Percentiles rank a stretch among this genome's conserved stretches.
These are phyloP conservation scores for Colletotrichum sp. DNA, from an alignment of 2,329 filamentous ascomycete genomes.

Conservation along the genomic window DNA sequence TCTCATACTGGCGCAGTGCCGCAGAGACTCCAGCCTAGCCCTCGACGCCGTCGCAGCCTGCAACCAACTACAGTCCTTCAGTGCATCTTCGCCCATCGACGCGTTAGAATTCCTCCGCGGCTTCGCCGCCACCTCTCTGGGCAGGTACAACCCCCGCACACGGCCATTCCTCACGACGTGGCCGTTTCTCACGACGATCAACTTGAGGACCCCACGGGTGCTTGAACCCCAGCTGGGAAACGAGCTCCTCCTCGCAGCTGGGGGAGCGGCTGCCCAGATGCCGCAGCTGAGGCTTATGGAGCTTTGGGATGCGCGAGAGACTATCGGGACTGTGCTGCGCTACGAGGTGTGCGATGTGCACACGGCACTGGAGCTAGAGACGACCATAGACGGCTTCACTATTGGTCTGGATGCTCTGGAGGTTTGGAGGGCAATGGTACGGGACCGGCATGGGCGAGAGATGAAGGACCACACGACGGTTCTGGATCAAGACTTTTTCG, in stretches of 20 bases:
- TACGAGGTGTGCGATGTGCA: background rate
- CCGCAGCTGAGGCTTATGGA: background rate
- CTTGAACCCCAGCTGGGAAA: background rate
- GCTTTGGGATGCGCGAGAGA: background rate
- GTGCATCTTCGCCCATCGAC: background rate
- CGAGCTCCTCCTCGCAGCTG: background rate
- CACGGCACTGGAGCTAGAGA: background rate
- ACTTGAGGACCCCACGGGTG: background rate
- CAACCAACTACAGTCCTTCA: background rate
- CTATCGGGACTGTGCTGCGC: background rate
- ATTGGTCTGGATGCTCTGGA: background rate
- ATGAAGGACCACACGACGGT: background rate
- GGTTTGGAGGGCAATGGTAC: background rate
- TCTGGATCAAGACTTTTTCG: background rate
- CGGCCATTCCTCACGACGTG: background rate
- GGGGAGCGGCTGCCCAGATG: background rate
- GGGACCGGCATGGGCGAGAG: background rate
- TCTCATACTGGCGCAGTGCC: background rate
- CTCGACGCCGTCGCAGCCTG: background rate
- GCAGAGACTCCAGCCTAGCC: background rate
- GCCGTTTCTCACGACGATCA: background rate
- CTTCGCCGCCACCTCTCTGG: background rate
- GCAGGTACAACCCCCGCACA: background rate
- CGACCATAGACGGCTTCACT: background rate
- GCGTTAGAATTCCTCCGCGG: background rate